phyloP scores from a whole-genome alignment of 176 grass and related monocot species.

The Carex parvula region DNA sequence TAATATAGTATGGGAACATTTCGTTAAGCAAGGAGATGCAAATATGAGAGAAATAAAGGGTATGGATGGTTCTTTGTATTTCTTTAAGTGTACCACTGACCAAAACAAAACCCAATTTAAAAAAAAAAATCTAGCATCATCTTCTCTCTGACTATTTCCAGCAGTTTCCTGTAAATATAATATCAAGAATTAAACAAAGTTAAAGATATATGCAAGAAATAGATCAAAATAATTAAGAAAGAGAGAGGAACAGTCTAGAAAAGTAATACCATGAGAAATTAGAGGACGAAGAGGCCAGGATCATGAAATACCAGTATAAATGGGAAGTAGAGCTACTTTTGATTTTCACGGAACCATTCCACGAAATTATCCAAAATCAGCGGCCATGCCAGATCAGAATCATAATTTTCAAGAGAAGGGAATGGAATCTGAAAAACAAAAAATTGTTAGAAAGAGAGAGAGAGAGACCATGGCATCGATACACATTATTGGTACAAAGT shows the following conservation, averaged over 20 bases:
- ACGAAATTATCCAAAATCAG: conserved; percentile 99
- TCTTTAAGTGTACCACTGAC: background rate
- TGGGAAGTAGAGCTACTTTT: conserved; percentile 35
- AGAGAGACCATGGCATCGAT: background rate
- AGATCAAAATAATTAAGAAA: background rate
- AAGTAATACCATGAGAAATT: conserved; percentile 6
- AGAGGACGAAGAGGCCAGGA: background rate
- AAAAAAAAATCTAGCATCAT: background rate
- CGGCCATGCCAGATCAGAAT: conserved; percentile 87
- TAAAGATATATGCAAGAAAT: no score
- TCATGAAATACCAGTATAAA: background rate
- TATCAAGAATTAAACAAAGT: background rate
- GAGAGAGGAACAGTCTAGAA: background rate
- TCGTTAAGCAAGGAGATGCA: background rate
- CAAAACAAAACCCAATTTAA: background rate
- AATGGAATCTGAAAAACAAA: conserved; percentile 76
- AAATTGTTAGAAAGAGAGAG: conserved; percentile 10
- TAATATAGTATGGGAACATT: background rate
- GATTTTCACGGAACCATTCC: conserved; percentile 76
- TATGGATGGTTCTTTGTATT: conserved; percentile 3
- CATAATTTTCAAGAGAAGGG: conserved; percentile 93
- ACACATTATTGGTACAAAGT: background rate
- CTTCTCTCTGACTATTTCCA: background rate
- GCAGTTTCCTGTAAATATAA: background rate
- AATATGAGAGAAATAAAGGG: conserved; percentile 1